Conservation (phyloP, 2,329 filamentous ascomycete genomes). For the Sporothrix euskadiensis region DNA sequence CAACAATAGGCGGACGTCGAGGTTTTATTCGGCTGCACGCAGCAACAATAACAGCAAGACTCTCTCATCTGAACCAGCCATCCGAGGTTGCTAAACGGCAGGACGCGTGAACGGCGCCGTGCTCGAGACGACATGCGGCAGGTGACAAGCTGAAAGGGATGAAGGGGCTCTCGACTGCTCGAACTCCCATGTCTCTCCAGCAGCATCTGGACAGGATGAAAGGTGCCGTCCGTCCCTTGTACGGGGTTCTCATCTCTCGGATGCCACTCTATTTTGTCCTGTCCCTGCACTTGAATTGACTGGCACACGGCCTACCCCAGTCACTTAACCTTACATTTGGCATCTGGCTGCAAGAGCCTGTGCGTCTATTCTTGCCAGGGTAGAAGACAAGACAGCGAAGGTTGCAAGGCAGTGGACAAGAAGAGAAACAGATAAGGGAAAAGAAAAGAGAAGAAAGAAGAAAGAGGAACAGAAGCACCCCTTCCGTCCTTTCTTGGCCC, state of each 20-base stretch:
- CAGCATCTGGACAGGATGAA: background rate
- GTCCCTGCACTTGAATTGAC: background rate
- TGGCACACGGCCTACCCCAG: background rate
- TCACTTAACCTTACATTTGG: slow-evolving; percentile 23
- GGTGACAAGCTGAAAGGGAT: background rate
- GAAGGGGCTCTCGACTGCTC: slow-evolving; percentile 5
- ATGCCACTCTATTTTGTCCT: background rate
- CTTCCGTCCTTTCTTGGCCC: slow-evolving; percentile 31
- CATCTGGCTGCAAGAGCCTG: slow-evolving; percentile 17
- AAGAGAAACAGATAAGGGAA: too few relatives aligned
- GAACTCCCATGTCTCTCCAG: slow-evolving; percentile 9
- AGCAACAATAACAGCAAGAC: background rate
- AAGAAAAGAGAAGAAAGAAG: too few relatives aligned
- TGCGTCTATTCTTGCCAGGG: slow-evolving; percentile 10
- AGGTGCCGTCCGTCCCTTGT: background rate
- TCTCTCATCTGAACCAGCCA: slow-evolving; percentile 14
- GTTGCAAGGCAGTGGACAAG: background rate
- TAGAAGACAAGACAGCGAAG: background rate
- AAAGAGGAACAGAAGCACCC: background rate
- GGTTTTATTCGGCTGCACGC: too few relatives aligned
- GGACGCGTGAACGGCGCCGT: background rate
- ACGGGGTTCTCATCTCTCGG: background rate
- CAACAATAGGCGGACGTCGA: background rate
- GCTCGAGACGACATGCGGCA: background rate
- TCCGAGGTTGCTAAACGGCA: background rate